phyloP scores from a whole-genome alignment of 2,329 filamentous ascomycete species.

The Orbilia quercus region DNA sequence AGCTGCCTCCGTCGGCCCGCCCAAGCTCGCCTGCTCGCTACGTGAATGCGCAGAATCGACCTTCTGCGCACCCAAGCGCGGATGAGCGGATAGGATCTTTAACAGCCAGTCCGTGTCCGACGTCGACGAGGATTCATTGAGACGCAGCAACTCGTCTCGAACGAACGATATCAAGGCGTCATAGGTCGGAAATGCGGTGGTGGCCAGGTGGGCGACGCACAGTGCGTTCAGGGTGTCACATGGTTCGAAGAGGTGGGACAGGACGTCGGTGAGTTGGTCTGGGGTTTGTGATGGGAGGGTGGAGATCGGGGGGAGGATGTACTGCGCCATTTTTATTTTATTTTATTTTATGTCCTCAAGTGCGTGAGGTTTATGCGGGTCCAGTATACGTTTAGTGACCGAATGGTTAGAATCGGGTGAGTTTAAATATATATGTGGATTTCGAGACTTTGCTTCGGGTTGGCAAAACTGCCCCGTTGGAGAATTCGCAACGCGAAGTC shows the following conservation, averaged over 20 bases:
- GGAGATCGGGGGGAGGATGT: constrained; percentile 46
- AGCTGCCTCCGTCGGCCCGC: constrained; percentile 57
- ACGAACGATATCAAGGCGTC: constrained; percentile 58
- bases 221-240: constrained; percentile 59
- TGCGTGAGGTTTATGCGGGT: constrained; percentile 5
- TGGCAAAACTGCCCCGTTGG: constrained; percentile 40
- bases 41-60: constrained; percentile 59
- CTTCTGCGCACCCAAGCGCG: constrained; percentile 59
- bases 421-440: too few relatives aligned
- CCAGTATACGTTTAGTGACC: constrained; percentile 5
- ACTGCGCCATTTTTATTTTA: constrained; percentile 53
- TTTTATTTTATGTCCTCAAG: background rate
- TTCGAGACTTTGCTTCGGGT: too few relatives aligned
- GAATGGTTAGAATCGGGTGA: constrained; percentile 10
- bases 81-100: constrained; percentile 60
- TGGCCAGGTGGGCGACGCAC: constrained; percentile 56
- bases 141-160: constrained; percentile 55
- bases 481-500: constrained; percentile 39
- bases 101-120: constrained; percentile 58
- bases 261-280: constrained; percentile 48
- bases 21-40: constrained; percentile 59
- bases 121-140: constrained; percentile 58
- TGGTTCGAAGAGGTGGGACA: constrained; percentile 59
- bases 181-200: constrained; percentile 57
- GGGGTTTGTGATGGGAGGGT: constrained; percentile 37